A percentile compares a stretch with the other conserved stretches of the same genome.
Conservation (phyloP, 169 alveolate genomes). For the Miamiensis avidus region DNA sequence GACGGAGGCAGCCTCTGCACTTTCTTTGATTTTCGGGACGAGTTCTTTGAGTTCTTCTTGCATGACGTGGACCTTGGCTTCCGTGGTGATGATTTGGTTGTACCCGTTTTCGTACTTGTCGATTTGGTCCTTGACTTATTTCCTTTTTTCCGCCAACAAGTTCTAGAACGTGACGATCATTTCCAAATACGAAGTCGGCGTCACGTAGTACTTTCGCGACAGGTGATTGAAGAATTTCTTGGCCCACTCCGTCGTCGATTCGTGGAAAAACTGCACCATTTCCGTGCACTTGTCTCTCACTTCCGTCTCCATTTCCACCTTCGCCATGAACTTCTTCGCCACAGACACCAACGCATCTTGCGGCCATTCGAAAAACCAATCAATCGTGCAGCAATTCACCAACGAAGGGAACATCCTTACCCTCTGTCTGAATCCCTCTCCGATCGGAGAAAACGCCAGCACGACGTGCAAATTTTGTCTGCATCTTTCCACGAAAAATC, state of each 20-base stretch:
- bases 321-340: constrained; percentile 83
- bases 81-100: constrained; percentile 84
- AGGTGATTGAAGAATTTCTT: constrained; percentile 77
- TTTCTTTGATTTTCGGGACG: constrained; percentile 86
- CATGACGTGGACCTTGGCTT: constrained; percentile 88
- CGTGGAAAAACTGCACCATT: constrained; percentile 87
- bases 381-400: constrained; percentile 88
- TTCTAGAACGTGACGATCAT: constrained; percentile 86
- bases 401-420: constrained; percentile 88
- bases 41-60: constrained; percentile 85
- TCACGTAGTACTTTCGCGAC: constrained; percentile 86
- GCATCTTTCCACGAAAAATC: constrained; percentile 76
- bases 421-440: constrained; percentile 83
- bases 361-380: constrained; percentile 95
- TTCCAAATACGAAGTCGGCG: constrained; percentile 92
- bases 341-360: constrained; percentile 90
- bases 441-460: constrained; percentile 86
- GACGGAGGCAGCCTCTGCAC: constrained; percentile 76
- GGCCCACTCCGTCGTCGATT: constrained; percentile 76
- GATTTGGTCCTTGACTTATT: constrained; percentile 79
- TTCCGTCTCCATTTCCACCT: constrained; percentile 81
- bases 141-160: constrained; percentile 84
- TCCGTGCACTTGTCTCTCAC: constrained; percentile 74
- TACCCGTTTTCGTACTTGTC: constrained; percentile 87
- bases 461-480: constrained; percentile 81